phyloP scores from a whole-genome alignment of 805 yeast genomes.

The Yarrowia bubula region DNA sequence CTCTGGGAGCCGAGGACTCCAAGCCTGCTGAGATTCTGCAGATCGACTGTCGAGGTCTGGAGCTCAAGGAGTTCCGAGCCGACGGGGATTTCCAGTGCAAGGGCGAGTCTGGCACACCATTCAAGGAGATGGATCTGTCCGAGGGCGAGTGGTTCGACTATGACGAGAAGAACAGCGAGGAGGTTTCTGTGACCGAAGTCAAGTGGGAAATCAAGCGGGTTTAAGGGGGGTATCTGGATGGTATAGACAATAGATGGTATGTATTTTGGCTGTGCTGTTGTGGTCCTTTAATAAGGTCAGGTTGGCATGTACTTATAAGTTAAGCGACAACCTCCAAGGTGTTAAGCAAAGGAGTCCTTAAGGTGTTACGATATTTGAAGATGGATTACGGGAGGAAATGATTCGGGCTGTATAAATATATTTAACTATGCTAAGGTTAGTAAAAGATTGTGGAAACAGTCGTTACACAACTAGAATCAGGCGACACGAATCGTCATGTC shows the following conservation, averaged over 20 bases:
- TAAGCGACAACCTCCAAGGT: slow-evolving; percentile 1
- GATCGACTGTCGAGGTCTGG: slow-evolving; percentile 85
- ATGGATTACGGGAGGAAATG: no score
- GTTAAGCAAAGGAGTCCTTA: not conserved
- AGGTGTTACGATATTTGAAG: no score
- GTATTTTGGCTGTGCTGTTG: not conserved
- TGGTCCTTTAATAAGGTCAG: no score
- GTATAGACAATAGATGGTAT: slow-evolving; percentile 1
- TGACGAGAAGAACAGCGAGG: slow-evolving; percentile 77
- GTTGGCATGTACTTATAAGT: not conserved
- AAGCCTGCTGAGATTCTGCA: slow-evolving; percentile 47
- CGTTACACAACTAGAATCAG: not conserved
- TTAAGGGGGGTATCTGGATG: slow-evolving; percentile 25
- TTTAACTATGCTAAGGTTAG: not conserved
- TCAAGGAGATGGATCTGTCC: slow-evolving; percentile 63
- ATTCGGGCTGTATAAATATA: not conserved
- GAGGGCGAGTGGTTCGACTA: slow-evolving; percentile 95
- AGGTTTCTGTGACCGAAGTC: slow-evolving; percentile 78
- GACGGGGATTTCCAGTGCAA: slow-evolving; percentile 58
- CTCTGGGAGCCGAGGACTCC: slow-evolving; percentile 42
- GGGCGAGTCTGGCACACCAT: slow-evolving; percentile 54
- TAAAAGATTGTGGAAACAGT: not conserved
- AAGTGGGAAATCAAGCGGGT: slow-evolving; percentile 56
- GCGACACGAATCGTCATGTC: slow-evolving; percentile 28
- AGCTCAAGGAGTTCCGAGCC: slow-evolving; percentile 65